A percentile compares a stretch with the other conserved stretches of the same genome.
phyloP scores from a whole-genome alignment of 257 asterid genomes.

The Solanum virginianum region DNA sequence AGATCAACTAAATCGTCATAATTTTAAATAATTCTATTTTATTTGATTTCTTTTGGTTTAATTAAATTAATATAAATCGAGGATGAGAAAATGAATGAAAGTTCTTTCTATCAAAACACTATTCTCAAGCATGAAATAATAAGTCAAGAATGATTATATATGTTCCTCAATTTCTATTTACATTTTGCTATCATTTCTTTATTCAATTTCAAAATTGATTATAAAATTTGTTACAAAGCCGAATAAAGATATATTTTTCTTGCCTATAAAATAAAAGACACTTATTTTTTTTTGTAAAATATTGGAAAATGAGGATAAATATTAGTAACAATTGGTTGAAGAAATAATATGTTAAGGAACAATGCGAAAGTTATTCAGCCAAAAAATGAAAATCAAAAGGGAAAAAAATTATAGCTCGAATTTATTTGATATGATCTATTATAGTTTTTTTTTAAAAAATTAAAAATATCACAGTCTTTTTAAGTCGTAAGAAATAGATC shows the following conservation, averaged over 20 bases:
- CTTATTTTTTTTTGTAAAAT: too few relatives aligned
- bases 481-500: background rate
- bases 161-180: background rate
- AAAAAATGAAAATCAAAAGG: background rate
- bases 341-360: background rate
- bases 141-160: background rate
- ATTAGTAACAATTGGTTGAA: background rate
- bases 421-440: background rate
- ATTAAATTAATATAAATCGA: too few relatives aligned
- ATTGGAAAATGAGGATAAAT: too few relatives aligned
- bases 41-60: too few relatives aligned
- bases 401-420: background rate
- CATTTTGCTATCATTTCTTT: background rate
- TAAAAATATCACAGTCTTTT: background rate
- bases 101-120: too few relatives aligned
- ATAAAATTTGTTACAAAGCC: background rate
- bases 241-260: too few relatives aligned
- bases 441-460: background rate
- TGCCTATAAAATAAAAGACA: too few relatives aligned
- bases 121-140: too few relatives aligned
- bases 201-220: background rate
- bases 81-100: background rate
- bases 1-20: too few relatives aligned
- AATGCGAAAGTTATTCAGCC: background rate
- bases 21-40: too few relatives aligned